These are phyloP conservation scores for Capronia coronata DNA, from an alignment of 2,329 filamentous ascomycete species.

Conservation along the genomic window DNA sequence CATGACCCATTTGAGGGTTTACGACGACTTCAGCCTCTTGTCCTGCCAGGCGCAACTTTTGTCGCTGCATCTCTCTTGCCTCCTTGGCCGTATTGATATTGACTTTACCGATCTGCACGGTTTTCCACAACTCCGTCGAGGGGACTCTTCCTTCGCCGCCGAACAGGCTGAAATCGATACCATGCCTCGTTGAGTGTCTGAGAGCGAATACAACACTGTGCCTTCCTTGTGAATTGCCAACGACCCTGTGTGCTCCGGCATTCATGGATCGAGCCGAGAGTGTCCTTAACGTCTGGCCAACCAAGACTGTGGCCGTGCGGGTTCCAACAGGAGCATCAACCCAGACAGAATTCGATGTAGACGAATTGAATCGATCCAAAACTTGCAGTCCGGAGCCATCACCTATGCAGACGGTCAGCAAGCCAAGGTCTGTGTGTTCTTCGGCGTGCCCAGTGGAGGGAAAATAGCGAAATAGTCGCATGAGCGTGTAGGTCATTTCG, in stretches of 20 bases:
- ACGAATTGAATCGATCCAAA: constrained; percentile 16
- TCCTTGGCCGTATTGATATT: constrained; percentile 35
- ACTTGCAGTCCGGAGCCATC: constrained; percentile 28
- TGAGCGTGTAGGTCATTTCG: constrained; percentile 23
- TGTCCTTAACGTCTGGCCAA: constrained; percentile 27
- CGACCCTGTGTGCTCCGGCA: constrained; percentile 29
- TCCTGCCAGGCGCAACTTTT: background rate
- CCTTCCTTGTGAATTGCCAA: constrained; percentile 26
- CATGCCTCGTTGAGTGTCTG: constrained; percentile 25
- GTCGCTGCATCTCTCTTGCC: constrained; percentile 37
- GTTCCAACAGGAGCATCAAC: constrained; percentile 17
- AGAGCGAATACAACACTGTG: constrained; percentile 30
- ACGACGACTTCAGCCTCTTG: background rate
- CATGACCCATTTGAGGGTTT: background rate
- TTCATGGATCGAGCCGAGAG: constrained; percentile 23
- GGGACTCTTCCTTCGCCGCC: constrained; percentile 25
- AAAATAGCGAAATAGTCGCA: constrained; percentile 30
- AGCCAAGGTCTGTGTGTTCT: constrained; percentile 29
- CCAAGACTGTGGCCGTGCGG: constrained; percentile 20
- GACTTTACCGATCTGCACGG: constrained; percentile 26
- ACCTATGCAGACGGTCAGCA: constrained; percentile 31
- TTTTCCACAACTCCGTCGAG: constrained; percentile 24
- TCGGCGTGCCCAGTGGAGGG: constrained; percentile 27
- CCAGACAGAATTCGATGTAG: constrained; percentile 13
- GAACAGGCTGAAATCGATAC: constrained; percentile 27